These are phyloP conservation scores for Crepidotus variabilis DNA, from an alignment of 768 basidiomycete species.

Conservation along the genomic window DNA sequence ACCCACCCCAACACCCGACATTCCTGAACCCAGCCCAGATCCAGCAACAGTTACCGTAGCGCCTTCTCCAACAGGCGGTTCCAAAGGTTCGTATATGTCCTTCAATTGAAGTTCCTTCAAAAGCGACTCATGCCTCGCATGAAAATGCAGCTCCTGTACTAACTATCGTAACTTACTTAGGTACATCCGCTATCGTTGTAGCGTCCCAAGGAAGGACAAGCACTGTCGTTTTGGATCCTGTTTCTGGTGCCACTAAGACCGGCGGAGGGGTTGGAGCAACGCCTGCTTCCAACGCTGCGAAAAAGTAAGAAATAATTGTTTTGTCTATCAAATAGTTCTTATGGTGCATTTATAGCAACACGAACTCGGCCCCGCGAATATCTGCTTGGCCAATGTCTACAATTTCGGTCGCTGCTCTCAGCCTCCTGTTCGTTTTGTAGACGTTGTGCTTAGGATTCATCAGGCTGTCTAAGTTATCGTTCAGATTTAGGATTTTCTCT, in stretches of 20 bases:
- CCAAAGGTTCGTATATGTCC: slow-evolving; percentile 4
- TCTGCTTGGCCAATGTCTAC: too few species aligned
- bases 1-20: neutral
- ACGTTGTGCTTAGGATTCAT: too few species aligned
- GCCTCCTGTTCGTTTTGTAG: too few species aligned
- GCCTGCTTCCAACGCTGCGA: slow-evolving; percentile 1
- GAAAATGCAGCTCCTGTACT: slow-evolving; percentile 24
- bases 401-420: too few species aligned
- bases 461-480: too few species aligned
- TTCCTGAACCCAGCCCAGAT: neutral
- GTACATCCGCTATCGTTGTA: slow-evolving; percentile 15
- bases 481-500: too few species aligned
- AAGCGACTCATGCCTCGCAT: neutral
- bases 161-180: slow-evolving; percentile 34
- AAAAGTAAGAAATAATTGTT: neutral
- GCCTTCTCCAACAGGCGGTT: slow-evolving; percentile 3
- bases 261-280: slow-evolving; percentile 1
- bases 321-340: too few species aligned
- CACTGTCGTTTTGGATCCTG: slow-evolving; percentile 10
- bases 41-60: neutral
- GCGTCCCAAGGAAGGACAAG: slow-evolving; percentile 17
- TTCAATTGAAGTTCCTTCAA: neutral
- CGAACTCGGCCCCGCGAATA: too few species aligned
- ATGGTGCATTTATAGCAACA: too few species aligned
- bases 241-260: slow-evolving; percentile 3